Evolutionary conservation across 352 stramenopile genomes (phyloP).

Genomic region (Aphanomyces invadans): DNA sequence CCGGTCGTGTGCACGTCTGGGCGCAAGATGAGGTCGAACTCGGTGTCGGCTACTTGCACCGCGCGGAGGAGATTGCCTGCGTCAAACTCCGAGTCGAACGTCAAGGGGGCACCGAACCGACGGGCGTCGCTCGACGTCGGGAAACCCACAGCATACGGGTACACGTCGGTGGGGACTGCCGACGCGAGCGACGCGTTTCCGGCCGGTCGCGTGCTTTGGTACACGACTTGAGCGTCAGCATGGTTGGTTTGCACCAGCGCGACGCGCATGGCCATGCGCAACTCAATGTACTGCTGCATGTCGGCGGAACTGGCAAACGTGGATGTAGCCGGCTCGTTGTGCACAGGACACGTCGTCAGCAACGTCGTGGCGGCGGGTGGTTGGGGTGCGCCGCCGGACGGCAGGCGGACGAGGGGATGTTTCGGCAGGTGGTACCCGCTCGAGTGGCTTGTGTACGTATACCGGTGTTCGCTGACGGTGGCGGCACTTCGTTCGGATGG

Average conservation of each 20-base stretch:
- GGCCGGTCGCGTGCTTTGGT: slow-evolving; percentile 10
- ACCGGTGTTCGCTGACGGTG: neutral
- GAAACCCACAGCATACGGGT: slow-evolving; percentile 36
- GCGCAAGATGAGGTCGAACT: slow-evolving; percentile 88
- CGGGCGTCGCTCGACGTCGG: slow-evolving; percentile 25
- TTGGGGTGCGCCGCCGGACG: neutral
- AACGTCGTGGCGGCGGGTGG: neutral
- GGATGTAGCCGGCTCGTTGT: slow-evolving; percentile 7
- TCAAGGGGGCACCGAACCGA: slow-evolving; percentile 37
- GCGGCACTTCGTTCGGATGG: neutral
- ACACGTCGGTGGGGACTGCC: slow-evolving; percentile 23
- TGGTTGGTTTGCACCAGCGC: slow-evolving; percentile 25
- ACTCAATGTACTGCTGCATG: slow-evolving; percentile 17
- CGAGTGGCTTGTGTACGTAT: neutral
- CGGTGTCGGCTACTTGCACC: slow-evolving; percentile 67
- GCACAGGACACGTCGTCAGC: slow-evolving; percentile 15
- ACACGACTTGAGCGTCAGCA: slow-evolving; percentile 25
- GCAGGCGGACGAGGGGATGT: neutral
- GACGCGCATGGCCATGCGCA: neutral
- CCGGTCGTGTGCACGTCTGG: slow-evolving; percentile 76
- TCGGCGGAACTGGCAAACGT: slow-evolving; percentile 11
- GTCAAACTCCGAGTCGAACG: slow-evolving; percentile 90
- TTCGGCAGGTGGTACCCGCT: slow-evolving; percentile 7
- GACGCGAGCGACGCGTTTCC: neutral
- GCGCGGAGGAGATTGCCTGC: slow-evolving; percentile 85